These are phyloP conservation scores for Penicillium italicum DNA, from an alignment of 2,329 filamentous ascomycete species.

Conservation along the genomic window DNA sequence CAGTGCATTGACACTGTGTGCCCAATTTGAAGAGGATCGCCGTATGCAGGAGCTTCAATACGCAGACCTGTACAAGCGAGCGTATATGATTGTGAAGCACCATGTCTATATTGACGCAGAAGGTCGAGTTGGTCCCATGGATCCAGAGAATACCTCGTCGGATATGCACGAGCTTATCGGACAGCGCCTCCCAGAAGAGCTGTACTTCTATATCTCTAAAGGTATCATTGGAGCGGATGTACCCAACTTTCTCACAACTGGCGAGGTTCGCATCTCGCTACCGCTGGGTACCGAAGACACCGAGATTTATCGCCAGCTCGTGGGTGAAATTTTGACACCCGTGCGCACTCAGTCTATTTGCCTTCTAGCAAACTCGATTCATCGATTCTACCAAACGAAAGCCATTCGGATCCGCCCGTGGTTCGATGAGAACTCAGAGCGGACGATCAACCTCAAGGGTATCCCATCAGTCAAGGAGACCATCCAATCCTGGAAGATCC, in stretches of 20 bases:
- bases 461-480: conserved; percentile 52
- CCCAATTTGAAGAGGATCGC: conserved; percentile 75
- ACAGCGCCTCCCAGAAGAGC: conserved; percentile 81
- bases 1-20: conserved; percentile 71
- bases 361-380: conserved; percentile 72
- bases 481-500: conserved; percentile 69
- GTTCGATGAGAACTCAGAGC: conserved; percentile 69
- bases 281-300: conserved; percentile 80
- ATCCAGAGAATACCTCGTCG: conserved; percentile 68
- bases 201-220: conserved; percentile 83
- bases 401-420: conserved; percentile 75
- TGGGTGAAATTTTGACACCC: conserved; percentile 69
- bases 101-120: conserved; percentile 74
- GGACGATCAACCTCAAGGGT: conserved; percentile 61
- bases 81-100: conserved; percentile 79
- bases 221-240: conserved; percentile 77
- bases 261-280: conserved; percentile 73
- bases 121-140: conserved; percentile 73
- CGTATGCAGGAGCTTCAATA: conserved; percentile 69
- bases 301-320: conserved; percentile 73
- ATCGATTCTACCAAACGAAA: conserved; percentile 79
- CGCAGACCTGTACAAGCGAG: conserved; percentile 80
- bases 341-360: conserved; percentile 73
- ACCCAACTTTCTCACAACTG: conserved; percentile 76
- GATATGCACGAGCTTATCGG: conserved; percentile 89